Percentiles rank a stretch among this genome's conserved stretches.
phyloP scores from a whole-genome alignment of 352 stramenopile species.

The Globisporangium orthogonon region DNA sequence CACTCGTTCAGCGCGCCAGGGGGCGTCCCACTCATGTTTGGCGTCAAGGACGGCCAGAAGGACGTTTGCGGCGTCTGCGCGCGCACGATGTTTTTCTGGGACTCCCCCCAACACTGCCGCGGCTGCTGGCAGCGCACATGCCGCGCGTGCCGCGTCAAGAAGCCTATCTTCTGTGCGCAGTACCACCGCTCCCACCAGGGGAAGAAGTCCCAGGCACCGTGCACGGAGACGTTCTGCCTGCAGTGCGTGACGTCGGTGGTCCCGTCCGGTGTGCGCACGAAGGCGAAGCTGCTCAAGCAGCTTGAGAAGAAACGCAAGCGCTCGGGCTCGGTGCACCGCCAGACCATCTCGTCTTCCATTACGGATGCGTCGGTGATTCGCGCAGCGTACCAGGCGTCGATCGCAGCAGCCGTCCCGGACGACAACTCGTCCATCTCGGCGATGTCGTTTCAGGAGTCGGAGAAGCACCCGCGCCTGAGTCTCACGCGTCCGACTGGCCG shows the following conservation, averaged over 20 bases:
- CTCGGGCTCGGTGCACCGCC: slow-evolving; percentile 20
- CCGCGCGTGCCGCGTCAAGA: slow-evolving; percentile 52
- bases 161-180: slow-evolving; percentile 74
- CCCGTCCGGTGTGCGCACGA: slow-evolving; percentile 51
- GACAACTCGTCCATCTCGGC: slow-evolving; percentile 61
- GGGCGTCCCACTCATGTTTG: not conserved
- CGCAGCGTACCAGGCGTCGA: slow-evolving; percentile 34
- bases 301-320: slow-evolving; percentile 58
- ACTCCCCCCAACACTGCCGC: slow-evolving; percentile 43
- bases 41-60: slow-evolving; percentile 9
- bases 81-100: slow-evolving; percentile 58
- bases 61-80: slow-evolving; percentile 55
- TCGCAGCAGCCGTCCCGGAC: slow-evolving; percentile 22
- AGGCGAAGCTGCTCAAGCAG: slow-evolving; percentile 55
- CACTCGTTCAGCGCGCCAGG: slow-evolving; percentile 14
- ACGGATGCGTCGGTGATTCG: slow-evolving; percentile 19
- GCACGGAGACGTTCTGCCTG: slow-evolving; percentile 73
- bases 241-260: slow-evolving; percentile 67
- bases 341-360: slow-evolving; percentile 23
- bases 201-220: slow-evolving; percentile 25
- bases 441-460: slow-evolving; percentile 60
- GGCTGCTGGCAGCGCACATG: slow-evolving; percentile 66
- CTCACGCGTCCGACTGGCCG: slow-evolving; percentile 17
- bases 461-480: slow-evolving; percentile 60
- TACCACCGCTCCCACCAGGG: slow-evolving; percentile 30